Percentiles rank a stretch among this genome's conserved stretches.
These are phyloP conservation scores for Dryas integrifolia DNA, from an alignment of 331 rosid species.

Conservation along the genomic window DNA sequence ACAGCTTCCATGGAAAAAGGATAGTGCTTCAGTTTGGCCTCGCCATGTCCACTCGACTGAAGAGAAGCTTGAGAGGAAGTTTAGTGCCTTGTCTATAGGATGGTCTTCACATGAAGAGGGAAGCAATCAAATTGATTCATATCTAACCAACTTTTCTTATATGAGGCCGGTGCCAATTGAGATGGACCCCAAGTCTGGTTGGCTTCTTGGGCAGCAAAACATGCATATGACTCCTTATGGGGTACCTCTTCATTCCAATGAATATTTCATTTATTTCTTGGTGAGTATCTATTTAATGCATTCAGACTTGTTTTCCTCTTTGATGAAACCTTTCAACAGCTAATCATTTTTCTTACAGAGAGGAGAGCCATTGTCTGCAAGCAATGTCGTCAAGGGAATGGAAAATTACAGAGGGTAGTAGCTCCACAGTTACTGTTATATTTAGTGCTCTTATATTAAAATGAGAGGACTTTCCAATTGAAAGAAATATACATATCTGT, in stretches of 20 bases:
- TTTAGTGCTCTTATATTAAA: background rate
- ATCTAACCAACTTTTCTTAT: slow-evolving; percentile 25
- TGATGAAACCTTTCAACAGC: slow-evolving; percentile 8
- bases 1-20: slow-evolving; percentile 60
- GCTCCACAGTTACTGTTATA: slow-evolving; percentile 16
- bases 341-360: slow-evolving; percentile 45
- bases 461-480: background rate
- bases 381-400: slow-evolving; percentile 40
- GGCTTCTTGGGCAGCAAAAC: slow-evolving; percentile 34
- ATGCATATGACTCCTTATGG: slow-evolving; percentile 43
- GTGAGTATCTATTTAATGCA: slow-evolving; percentile 38
- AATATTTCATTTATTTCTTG: slow-evolving; percentile 60
- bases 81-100: slow-evolving; percentile 12
- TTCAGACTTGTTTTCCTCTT: slow-evolving; percentile 1
- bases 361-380: slow-evolving; percentile 64
- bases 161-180: slow-evolving; percentile 20
- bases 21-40: slow-evolving; percentile 22
- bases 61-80: slow-evolving; percentile 20
- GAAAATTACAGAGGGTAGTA: slow-evolving; percentile 68
- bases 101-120: slow-evolving; percentile 15
- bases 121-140: slow-evolving; percentile 7
- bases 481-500: background rate
- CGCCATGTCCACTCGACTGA: slow-evolving; percentile 20
- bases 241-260: slow-evolving; percentile 48
- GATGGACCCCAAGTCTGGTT: slow-evolving; percentile 24